Evolutionary conservation across 257 asterid species (phyloP), one percentile per base, ranked within the genome.

Genomic region (Capsicum chinense): DNA sequence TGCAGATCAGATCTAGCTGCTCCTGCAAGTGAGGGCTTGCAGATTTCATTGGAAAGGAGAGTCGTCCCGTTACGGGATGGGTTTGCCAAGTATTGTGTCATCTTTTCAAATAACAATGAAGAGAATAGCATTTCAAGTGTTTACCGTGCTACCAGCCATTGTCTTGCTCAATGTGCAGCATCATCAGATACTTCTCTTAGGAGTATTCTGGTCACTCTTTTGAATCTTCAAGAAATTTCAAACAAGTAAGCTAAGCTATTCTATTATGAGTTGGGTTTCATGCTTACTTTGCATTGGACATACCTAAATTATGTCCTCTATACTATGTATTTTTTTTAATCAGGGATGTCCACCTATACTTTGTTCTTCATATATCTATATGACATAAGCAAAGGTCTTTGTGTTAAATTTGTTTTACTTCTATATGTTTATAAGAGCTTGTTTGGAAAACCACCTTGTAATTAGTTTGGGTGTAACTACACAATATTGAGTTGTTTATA

Each of bases 151-250:
- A 85, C 89, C 80, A 57, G 83, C 85, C 85, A 80, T 89, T 93
- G 85, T 88, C 73, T 54, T 88, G 88, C 88, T 54, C 90, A 73
- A 48, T 87, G 87, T 82, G 88, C 93, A 86, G 88, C 88, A 70
- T 83, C 94, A 56, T 83, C 88, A 50, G 89, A 89, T 78, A n/a
- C 82, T 48, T 90, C 89, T 79, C 69, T 94, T 82, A 88, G 35
- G 85, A 88, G 87, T 87, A 88, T 88, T 86, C 83, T 93, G 59
- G 47, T 48, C 15, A 26, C 90, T 83, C 89, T 93, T 66, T 85
- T 81, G 83, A 80, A 87, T 70, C 92, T 92, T 85, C 87, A 90
- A 90, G 93, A 87, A 86, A 94, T 93, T 82, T 92, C 95, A 14
- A 73, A 90, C 83, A 90, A 87, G 99, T 97, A 89, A 88, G 97